Base-by-base conservation (phyloP, 2,329 filamentous ascomycete genomes). In the Rhytidhysteron rufulum region DNA sequence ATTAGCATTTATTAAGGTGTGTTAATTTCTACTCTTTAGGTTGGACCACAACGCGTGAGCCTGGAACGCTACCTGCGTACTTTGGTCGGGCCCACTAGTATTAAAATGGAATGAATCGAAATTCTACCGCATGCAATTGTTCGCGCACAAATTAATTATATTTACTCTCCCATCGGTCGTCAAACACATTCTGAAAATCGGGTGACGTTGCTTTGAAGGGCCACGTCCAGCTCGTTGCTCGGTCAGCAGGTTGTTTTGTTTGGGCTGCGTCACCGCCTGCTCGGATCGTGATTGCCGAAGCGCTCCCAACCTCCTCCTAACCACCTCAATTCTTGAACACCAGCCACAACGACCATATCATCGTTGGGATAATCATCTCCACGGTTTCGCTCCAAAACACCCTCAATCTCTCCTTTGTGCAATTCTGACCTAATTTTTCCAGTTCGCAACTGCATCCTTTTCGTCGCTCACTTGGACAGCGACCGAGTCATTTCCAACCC, bases 291-390 rank as follows among this genome's bases (percentile, higher is more conserved):
- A 44, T 33, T 18, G 5, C 34, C 24, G 22, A 31, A 29, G 15
- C 35, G 22, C 33, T 20, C 39, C 42, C 42, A 44, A 27, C 42
- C 42, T 38, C 42, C 34, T 39, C 34, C 18, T 30, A 30, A 41
- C 42, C 42, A 41, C 42, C 42, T 24, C 34, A 39, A 27, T 35
- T 38, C 37, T 39, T 9, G 18, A 13, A 35, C 30, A 32, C 31
- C 39, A 44, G 34, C 42, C 39, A 38, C 42, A 43, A 31, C 34
- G n/a, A 4, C 5, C 31, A 24, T 10, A 40, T 10, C 33, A 39
- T 13, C 13, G 24, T 8, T 8, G 24, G 24, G 24, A 27, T 7
- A 27, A 27, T 16, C 18, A 42, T 4, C 31, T 21, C 30, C 31
- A 38, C 34, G 13, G 13, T 13, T 27, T 38, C 19, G 18, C 42